A percentile compares a stretch with the other conserved stretches of the same genome.
phyloP scores from a whole-genome alignment of 1,139 yeast species.

The Pichia sp. region DNA sequence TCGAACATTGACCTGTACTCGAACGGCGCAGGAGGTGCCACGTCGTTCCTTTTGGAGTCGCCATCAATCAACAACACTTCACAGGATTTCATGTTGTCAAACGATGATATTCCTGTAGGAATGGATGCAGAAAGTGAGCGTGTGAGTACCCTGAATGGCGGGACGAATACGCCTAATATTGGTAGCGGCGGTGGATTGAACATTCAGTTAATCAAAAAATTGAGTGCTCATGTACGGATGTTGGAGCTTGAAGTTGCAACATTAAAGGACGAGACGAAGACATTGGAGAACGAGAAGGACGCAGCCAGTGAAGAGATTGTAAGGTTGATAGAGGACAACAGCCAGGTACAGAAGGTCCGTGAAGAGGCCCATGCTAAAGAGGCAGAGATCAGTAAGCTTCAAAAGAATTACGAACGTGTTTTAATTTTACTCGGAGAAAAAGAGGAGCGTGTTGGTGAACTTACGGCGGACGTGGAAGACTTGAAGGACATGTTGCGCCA shows the following conservation, averaged over 20 bases:
- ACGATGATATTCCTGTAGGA: conserved; percentile 20
- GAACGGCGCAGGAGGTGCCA: neutral
- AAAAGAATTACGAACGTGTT: conserved; percentile 53
- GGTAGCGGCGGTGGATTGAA: conserved; percentile 30
- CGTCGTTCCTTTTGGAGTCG: conserved; percentile 1
- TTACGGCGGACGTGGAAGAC: conserved; percentile 83
- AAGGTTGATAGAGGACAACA: conserved; percentile 52
- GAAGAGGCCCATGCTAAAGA: conserved; percentile 37
- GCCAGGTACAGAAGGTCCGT: conserved; percentile 40
- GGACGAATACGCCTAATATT: conserved; percentile 1
- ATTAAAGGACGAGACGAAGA: conserved; percentile 58
- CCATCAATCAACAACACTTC: conserved; percentile 2
- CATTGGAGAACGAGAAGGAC: conserved; percentile 55
- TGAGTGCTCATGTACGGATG: conserved; percentile 71
- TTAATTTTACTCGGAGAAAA: conserved; percentile 83
- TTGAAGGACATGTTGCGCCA: conserved; percentile 74
- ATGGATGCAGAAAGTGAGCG: conserved; percentile 26
- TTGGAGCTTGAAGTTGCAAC: conserved; percentile 74
- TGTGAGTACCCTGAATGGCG: conserved; percentile 20
- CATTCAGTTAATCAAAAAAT: conserved; percentile 65
- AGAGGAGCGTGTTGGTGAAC: conserved; percentile 78
- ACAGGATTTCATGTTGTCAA: conserved; percentile 3
- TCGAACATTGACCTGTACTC: neutral
- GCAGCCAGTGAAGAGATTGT: conserved; percentile 65
- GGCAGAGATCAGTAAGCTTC: conserved; percentile 38